phyloP scores from a whole-genome alignment of 305 asterid genomes.

The Fraxinus nigra region DNA sequence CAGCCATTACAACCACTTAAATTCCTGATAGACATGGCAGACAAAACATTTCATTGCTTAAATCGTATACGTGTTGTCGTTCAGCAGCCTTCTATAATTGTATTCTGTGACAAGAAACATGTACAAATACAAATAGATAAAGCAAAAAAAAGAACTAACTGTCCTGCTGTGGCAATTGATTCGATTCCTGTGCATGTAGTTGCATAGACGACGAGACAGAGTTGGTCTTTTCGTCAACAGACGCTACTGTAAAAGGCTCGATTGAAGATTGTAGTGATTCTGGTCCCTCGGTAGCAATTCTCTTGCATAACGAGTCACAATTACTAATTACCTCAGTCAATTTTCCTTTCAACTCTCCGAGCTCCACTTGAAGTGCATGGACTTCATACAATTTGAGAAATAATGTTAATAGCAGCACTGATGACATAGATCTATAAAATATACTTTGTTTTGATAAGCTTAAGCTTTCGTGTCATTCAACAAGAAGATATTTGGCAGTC shows the following conservation, averaged over 20 bases:
- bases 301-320: conserved; percentile 86
- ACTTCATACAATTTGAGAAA: conserved; percentile 49
- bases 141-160: neutral
- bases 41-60: neutral
- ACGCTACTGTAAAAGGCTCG: conserved; percentile 48
- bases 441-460: neutral
- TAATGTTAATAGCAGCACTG: conserved; percentile 6
- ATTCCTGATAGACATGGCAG: neutral
- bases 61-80: neutral
- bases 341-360: conserved; percentile 89
- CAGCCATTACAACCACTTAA: neutral
- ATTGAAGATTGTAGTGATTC: conserved; percentile 69
- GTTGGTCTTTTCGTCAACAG: conserved; percentile 33
- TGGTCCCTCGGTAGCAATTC: conserved; percentile 76
- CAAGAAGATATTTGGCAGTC: neutral
- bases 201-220: conserved; percentile 18
- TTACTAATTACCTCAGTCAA: conserved; percentile 85
- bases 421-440: neutral
- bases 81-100: conserved; percentile 7
- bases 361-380: conserved; percentile 81
- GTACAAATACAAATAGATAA: conserved; percentile 5
- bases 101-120: conserved; percentile 1
- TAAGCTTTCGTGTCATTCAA: neutral
- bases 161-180: conserved; percentile 22
- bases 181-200: conserved; percentile 18